These are phyloP conservation scores for Pyracantha coccinea DNA, from an alignment of 331 rosid genomes.

Conservation along the genomic window DNA sequence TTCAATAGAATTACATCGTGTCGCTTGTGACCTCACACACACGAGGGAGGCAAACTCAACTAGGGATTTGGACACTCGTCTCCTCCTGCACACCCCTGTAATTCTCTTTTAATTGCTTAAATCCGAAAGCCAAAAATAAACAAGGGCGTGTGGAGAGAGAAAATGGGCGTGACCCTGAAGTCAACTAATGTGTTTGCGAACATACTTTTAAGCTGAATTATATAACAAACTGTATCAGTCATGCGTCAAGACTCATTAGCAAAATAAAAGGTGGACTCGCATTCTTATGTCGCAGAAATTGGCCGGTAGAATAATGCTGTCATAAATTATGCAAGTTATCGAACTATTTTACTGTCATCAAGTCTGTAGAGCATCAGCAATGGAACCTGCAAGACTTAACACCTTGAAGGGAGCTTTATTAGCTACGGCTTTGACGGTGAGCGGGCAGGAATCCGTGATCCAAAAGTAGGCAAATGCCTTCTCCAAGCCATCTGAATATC, in stretches of 20 bases:
- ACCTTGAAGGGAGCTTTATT: conserved; percentile 84
- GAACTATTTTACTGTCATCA: conserved; percentile 14
- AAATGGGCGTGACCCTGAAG: neutral
- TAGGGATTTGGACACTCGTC: neutral
- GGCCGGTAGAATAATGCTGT: neutral
- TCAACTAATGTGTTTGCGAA: neutral
- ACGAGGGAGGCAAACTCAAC: neutral
- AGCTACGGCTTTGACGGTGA: conserved; percentile 64
- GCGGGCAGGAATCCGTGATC: conserved; percentile 96
- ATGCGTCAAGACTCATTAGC: neutral
- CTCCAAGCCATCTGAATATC: conserved; percentile 28
- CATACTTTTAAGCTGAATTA: neutral
- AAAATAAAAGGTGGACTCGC: neutral
- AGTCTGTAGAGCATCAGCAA: conserved; percentile 77
- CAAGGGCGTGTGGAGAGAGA: neutral
- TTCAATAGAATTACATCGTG: neutral
- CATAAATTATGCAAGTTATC: neutral
- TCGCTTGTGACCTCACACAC: no score
- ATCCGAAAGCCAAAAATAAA: neutral
- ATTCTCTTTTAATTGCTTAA: no score
- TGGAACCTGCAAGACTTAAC: conserved; percentile 85
- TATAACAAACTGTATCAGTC: neutral
- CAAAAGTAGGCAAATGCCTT: conserved; percentile 76
- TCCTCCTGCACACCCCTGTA: no score
- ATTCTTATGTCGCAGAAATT: neutral